Percentiles rank a stretch among this genome's conserved stretches.
These are phyloP conservation scores for Aureobasidium sp. DNA, from an alignment of 2,329 filamentous ascomycete species.

Conservation along the genomic window DNA sequence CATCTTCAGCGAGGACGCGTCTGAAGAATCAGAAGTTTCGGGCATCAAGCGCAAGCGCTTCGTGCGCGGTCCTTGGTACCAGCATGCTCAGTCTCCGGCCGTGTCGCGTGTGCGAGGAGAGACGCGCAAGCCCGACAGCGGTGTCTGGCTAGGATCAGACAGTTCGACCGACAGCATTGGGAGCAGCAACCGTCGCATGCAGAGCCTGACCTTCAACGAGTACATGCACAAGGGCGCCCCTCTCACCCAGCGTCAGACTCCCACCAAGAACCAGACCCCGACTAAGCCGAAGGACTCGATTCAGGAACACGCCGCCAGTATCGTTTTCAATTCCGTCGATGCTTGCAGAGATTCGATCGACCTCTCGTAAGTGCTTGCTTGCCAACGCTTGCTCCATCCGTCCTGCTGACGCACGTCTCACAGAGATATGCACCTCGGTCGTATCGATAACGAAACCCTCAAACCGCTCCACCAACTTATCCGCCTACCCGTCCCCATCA, in stretches of 20 bases:
- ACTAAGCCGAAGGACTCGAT: slow-evolving; percentile 2
- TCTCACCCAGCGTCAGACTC: not conserved
- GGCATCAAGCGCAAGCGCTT: slow-evolving; percentile 52
- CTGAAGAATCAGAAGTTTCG: slow-evolving; percentile 53
- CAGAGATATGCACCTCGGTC: slow-evolving; percentile 39
- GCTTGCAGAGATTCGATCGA: slow-evolving; percentile 54
- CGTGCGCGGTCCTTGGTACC: slow-evolving; percentile 61
- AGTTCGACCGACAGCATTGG: slow-evolving; percentile 21
- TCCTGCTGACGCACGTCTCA: not conserved
- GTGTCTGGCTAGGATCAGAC: slow-evolving; percentile 62
- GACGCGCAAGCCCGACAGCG: slow-evolving; percentile 60
- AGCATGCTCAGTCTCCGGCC: slow-evolving; percentile 18
- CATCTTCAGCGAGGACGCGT: slow-evolving; percentile 62
- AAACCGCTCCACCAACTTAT: slow-evolving; percentile 44
- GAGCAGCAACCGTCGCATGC: slow-evolving; percentile 9
- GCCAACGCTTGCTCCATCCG: not conserved
- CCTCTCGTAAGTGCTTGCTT: slow-evolving; percentile 46
- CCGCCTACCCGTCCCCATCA: slow-evolving; percentile 23
- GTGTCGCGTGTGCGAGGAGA: slow-evolving; percentile 24
- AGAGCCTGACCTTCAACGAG: slow-evolving; percentile 12
- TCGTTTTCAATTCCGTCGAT: slow-evolving; percentile 38
- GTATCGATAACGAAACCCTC: slow-evolving; percentile 52
- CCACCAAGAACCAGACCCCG: not conserved
- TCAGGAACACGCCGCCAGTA: slow-evolving; percentile 21
- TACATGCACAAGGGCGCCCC: slow-evolving; percentile 7